Conservation (phyloP, 495 filamentous ascomycete species). For the Mytilinidion resinicola region DNA sequence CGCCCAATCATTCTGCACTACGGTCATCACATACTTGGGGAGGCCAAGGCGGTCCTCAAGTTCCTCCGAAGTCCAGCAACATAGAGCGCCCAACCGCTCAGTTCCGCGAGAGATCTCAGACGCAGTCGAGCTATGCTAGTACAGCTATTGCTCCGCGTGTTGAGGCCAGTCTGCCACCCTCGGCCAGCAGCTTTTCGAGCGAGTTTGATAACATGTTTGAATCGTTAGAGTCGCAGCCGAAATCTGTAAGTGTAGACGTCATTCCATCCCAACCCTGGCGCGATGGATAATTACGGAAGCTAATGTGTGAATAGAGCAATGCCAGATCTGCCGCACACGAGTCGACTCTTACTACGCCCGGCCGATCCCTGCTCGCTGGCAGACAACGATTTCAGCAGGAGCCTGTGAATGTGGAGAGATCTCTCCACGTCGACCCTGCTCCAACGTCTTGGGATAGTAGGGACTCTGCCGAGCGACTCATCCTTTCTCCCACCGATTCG, state of each 20-base stretch:
- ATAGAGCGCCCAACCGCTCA: too few relatives aligned
- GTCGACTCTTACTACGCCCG: constrained; percentile 7
- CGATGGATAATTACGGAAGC: too few relatives aligned
- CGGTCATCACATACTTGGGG: too few relatives aligned
- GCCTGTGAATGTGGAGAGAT: constrained; percentile 23
- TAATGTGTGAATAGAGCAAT: too few relatives aligned
- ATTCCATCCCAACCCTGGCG: too few relatives aligned
- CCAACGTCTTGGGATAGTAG: constrained; percentile 31
- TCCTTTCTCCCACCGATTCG: constrained; percentile 16
- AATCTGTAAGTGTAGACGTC: too few relatives aligned
- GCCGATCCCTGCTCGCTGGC: constrained; percentile 14
- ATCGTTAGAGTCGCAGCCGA: too few relatives aligned
- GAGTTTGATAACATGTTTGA: constrained; percentile 35
- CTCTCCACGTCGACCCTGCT: constrained; percentile 25
- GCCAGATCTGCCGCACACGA: too few relatives aligned
- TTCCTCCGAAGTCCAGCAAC: too few relatives aligned
- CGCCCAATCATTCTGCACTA: not conserved
- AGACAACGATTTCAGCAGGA: constrained; percentile 19
- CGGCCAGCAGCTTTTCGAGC: constrained; percentile 25
- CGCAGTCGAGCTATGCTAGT: constrained; percentile 36
- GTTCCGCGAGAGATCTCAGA: too few relatives aligned
- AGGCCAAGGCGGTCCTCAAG: too few relatives aligned
- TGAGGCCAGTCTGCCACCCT: constrained; percentile 23
- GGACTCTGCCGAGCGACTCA: constrained; percentile 29
- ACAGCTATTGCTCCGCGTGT: constrained; percentile 36